Conservation (phyloP, 257 asterid species). For the Solanum virginianum region DNA sequence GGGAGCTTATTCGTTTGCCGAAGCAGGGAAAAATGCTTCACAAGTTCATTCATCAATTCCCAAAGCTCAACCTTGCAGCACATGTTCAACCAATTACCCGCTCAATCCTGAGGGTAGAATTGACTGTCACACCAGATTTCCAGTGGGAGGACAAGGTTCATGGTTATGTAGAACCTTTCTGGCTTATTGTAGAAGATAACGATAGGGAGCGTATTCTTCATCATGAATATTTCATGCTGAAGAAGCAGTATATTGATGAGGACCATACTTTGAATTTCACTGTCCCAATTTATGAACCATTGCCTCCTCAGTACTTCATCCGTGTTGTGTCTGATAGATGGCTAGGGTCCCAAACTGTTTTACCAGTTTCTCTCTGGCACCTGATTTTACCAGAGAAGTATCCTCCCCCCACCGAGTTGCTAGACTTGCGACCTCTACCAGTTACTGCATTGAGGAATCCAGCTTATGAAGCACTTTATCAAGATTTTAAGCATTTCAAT, state of each 20-base stretch:
- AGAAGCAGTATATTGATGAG: slow-evolving; percentile 25
- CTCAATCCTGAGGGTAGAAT: slow-evolving; percentile 26
- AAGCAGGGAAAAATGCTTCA: slow-evolving; percentile 21
- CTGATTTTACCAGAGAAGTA: slow-evolving; percentile 28
- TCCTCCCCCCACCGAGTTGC: slow-evolving; percentile 30
- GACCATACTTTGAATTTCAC: slow-evolving; percentile 24
- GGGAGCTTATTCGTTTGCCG: slow-evolving; percentile 18
- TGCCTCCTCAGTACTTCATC: slow-evolving; percentile 30
- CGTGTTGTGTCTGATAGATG: slow-evolving; percentile 27
- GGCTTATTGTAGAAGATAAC: slow-evolving; percentile 32
- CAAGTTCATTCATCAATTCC: slow-evolving; percentile 29
- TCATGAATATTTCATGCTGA: slow-evolving; percentile 27
- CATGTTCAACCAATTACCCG: slow-evolving; percentile 31
- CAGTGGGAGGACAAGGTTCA: slow-evolving; percentile 32
- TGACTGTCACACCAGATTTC: slow-evolving; percentile 26
- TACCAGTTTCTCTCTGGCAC: slow-evolving; percentile 27
- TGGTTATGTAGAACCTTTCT: slow-evolving; percentile 36
- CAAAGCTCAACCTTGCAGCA: slow-evolving; percentile 24
- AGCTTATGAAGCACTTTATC: slow-evolving; percentile 19
- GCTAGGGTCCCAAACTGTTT: slow-evolving; percentile 25
- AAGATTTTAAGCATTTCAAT: slow-evolving; percentile 24
- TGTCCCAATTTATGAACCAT: slow-evolving; percentile 26
- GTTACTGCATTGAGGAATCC: slow-evolving; percentile 27
- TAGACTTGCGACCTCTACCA: slow-evolving; percentile 32
- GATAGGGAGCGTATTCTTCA: slow-evolving; percentile 27